A percentile compares a stretch with the other conserved stretches of the same genome.
Conservation (phyloP, 2,329 filamentous ascomycete genomes). For the Stachybotrys chartarum region DNA sequence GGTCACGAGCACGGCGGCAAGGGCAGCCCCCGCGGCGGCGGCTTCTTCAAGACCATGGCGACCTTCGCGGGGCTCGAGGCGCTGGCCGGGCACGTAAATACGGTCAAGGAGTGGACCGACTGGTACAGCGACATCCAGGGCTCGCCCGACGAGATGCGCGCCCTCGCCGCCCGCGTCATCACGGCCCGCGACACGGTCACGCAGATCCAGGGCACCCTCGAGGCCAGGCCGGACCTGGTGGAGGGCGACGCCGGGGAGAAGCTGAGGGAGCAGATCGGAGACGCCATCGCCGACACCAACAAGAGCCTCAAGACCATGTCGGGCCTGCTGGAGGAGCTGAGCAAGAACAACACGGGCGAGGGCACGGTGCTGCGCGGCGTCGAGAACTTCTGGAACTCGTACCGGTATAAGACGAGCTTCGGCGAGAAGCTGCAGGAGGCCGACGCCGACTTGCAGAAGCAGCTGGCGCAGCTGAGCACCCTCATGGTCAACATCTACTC, state of each 20-base stretch:
- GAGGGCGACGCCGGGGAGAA: slow-evolving; percentile 19
- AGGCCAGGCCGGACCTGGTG: slow-evolving; percentile 19
- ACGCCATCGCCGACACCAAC: slow-evolving; percentile 16
- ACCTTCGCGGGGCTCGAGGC: slow-evolving; percentile 18
- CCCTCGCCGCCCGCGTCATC: slow-evolving; percentile 15
- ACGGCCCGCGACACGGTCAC: slow-evolving; percentile 22
- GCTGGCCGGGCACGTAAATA: slow-evolving; percentile 18
- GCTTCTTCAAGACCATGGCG: slow-evolving; percentile 7
- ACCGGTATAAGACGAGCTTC: slow-evolving; percentile 22
- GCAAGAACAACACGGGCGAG: slow-evolving; percentile 13
- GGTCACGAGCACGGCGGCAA: not conserved
- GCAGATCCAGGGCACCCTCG: slow-evolving; percentile 20
- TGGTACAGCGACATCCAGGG: slow-evolving; percentile 23
- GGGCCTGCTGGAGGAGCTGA: slow-evolving; percentile 18
- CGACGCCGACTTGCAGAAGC: slow-evolving; percentile 19
- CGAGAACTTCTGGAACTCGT: slow-evolving; percentile 24
- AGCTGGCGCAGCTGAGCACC: slow-evolving; percentile 16
- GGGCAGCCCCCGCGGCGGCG: not conserved
- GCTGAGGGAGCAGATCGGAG: slow-evolving; percentile 20
- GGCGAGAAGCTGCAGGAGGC: slow-evolving; percentile 22
- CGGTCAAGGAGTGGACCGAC: slow-evolving; percentile 24
- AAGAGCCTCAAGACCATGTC: slow-evolving; percentile 20
- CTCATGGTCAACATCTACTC: slow-evolving; percentile 26
- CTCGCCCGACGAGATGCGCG: slow-evolving; percentile 21
- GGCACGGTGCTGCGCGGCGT: slow-evolving; percentile 13